These are phyloP conservation scores for Madurella fahalii DNA, from an alignment of 2,329 filamentous ascomycete species.

Conservation along the genomic window DNA sequence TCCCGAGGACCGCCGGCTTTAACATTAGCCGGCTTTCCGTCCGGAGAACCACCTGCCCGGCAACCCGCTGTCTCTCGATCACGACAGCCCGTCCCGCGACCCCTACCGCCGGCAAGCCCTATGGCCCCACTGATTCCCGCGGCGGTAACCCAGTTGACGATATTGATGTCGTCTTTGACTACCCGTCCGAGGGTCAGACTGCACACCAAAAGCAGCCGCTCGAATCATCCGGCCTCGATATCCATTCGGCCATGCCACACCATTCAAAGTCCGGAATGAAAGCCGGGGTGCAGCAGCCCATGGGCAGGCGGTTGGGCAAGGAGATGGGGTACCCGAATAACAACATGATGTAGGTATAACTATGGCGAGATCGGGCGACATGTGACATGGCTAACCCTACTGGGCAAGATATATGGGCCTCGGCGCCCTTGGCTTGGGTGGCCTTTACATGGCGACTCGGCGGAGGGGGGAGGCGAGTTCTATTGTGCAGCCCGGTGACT, in stretches of 20 bases:
- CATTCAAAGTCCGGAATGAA: slow-evolving; percentile 2
- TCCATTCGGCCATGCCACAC: slow-evolving; percentile 12
- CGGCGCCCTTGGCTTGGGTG: slow-evolving; percentile 12
- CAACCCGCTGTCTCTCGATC: slow-evolving; percentile 11
- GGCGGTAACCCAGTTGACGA: slow-evolving; percentile 17
- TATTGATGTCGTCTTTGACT: slow-evolving; percentile 24
- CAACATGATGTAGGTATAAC: slow-evolving; percentile 7
- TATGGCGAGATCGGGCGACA: neutral
- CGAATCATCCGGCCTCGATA: slow-evolving; percentile 7
- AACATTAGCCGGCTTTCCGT: neutral
- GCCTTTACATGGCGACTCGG: slow-evolving; percentile 20
- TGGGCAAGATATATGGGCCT: slow-evolving; percentile 15
- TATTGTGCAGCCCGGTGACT: neutral
- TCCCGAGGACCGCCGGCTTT: neutral
- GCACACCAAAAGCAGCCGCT: slow-evolving; percentile 13
- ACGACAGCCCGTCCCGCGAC: slow-evolving; percentile 8
- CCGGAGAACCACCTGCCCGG: neutral
- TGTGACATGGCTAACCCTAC: neutral
- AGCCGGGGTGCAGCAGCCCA: neutral
- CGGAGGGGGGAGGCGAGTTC: neutral
- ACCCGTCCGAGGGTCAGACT: slow-evolving; percentile 18
- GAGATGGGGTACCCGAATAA: slow-evolving; percentile 15
- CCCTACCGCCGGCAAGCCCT: slow-evolving; percentile 5
- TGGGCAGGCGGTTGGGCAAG: slow-evolving; percentile 6
- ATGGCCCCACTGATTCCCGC: neutral